Evolutionary conservation across 257 asterid genomes (phyloP), one percentile per base, ranked within the genome.

Genomic region (Nicotiana paniculata): DNA sequence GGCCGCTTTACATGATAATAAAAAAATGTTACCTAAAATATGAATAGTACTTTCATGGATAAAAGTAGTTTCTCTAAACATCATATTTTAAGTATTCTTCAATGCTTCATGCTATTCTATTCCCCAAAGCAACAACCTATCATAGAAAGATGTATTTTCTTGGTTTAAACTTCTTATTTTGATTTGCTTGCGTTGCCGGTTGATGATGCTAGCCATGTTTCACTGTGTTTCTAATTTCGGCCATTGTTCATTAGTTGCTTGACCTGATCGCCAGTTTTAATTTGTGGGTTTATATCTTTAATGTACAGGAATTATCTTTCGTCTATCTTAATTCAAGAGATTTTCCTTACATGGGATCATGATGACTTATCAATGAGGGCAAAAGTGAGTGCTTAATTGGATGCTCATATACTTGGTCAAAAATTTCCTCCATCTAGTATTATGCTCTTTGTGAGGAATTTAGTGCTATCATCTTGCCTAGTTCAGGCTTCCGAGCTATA

Each of bases 301-400:
- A 15, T 8, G 80, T 79, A 30, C 95, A 96, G 99, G 93, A 94
- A 96, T 87, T 96, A 93, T 87, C 96, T 96, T 82, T 91, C 99
- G 28, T 93, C 99, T 70, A 90, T 96, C 85, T 95, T 96, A 62
- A 93, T 96, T 79, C 99, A 96, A 94, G 99, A 96, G 91, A 93
- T 94, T 86, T 96, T 96, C 89, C 97, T 96, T 77, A 93, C 99
- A 39, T 96, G 97, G 99, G 99, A 96, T 88, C 99, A 96, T 48
- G 99, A 96, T 86, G 99, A 94, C 89, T 84, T 93, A 81, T 84
- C 98, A 18, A 93, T 94, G 98, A 93, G 99, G 78, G 92, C 96
- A 81, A 96, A 96, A 93, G 99, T 94, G 89, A 87, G 92, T 85
- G 66, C 84, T 55, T 35, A 77, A 9, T 77, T 81, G 66, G 66